Percentiles rank a stretch among this genome's conserved stretches.
These are phyloP conservation scores for Cyberlindnera meyerae DNA, from an alignment of 805 yeast genomes.

Conservation along the genomic window DNA sequence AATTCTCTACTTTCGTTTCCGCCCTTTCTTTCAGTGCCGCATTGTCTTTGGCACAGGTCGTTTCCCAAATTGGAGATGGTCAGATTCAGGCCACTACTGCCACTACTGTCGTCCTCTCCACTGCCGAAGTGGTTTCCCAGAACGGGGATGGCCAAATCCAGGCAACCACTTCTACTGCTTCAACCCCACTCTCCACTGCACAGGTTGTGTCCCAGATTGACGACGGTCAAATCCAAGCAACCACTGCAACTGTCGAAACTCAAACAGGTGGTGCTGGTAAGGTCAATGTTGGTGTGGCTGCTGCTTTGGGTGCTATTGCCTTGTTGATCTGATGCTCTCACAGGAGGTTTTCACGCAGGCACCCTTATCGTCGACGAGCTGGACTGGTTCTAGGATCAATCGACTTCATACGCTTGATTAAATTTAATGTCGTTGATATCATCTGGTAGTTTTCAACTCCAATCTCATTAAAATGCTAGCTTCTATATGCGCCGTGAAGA, in stretches of 20 bases:
- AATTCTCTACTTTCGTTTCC: constrained; percentile 15
- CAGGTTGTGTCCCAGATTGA: constrained; percentile 30
- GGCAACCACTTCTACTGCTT: constrained; percentile 24
- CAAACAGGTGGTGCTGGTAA: constrained; percentile 22
- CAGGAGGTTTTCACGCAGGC: too few species aligned
- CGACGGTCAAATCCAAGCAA: constrained; percentile 41
- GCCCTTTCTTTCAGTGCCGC: constrained; percentile 15
- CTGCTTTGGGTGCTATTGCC: constrained; percentile 21
- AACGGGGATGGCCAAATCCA: constrained; percentile 40
- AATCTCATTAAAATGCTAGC: too few species aligned
- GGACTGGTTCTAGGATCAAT: neutral
- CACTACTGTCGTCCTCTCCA: constrained; percentile 4
- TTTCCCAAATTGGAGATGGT: constrained; percentile 44
- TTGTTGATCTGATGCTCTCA: constrained; percentile 17
- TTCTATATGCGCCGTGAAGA: too few species aligned
- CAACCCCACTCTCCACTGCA: constrained; percentile 14
- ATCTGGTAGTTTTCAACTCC: too few species aligned
- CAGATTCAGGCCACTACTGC: constrained; percentile 29
- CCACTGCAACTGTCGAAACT: constrained; percentile 27
- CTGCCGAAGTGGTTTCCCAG: constrained; percentile 28
- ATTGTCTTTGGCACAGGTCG: constrained; percentile 21
- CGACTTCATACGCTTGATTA: constrained; percentile 26
- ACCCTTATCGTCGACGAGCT: too few species aligned
- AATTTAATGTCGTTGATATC: too few species aligned
- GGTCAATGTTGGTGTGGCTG: constrained; percentile 19